Percentiles rank a stretch among this genome's conserved stretches.
Evolutionary conservation across 345 rosid species (phyloP).

Genomic region (Murraya koenigii): DNA sequence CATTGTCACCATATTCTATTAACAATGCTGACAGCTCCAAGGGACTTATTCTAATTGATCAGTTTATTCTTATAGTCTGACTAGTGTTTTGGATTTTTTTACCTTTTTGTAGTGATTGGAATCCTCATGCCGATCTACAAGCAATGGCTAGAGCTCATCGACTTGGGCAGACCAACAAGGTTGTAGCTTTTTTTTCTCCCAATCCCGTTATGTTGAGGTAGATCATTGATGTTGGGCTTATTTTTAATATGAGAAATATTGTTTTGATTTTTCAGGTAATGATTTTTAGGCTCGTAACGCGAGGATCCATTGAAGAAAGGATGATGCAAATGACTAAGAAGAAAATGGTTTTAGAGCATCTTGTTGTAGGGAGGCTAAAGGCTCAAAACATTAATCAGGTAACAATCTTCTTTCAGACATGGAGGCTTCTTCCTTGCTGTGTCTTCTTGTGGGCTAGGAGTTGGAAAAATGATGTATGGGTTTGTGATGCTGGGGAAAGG

Average conservation of each 20-base stretch:
- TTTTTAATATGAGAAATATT: constrained; percentile 4
- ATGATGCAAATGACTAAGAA: constrained; percentile 99
- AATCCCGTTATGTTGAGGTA: background rate
- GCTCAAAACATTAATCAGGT: constrained; percentile 98
- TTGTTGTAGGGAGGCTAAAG: constrained; percentile 97
- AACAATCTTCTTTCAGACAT: constrained; percentile 15
- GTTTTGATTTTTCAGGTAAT: constrained; percentile 62
- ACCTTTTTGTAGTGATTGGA: constrained; percentile 81
- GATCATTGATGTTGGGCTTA: constrained; percentile 8
- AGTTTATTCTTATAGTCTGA: constrained; percentile 2
- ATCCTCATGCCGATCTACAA: constrained; percentile 99
- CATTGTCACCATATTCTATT: background rate
- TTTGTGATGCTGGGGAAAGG: background rate
- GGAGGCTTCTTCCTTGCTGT: constrained; percentile 2
- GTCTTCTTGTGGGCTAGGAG: background rate
- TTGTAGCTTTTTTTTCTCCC: constrained; percentile 22
- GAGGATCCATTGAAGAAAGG: constrained; percentile 96
- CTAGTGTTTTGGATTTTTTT: background rate
- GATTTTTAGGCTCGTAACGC: constrained; percentile 87
- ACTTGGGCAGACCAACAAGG: constrained; percentile 98
- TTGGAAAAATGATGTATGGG: background rate
- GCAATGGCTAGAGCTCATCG: constrained; percentile 99
- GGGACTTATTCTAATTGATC: background rate
- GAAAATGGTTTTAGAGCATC: constrained; percentile 99
- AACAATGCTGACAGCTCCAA: constrained; percentile 1